Evolutionary conservation across 257 asterid species (phyloP).

Genomic region (Solanum pennellii): DNA sequence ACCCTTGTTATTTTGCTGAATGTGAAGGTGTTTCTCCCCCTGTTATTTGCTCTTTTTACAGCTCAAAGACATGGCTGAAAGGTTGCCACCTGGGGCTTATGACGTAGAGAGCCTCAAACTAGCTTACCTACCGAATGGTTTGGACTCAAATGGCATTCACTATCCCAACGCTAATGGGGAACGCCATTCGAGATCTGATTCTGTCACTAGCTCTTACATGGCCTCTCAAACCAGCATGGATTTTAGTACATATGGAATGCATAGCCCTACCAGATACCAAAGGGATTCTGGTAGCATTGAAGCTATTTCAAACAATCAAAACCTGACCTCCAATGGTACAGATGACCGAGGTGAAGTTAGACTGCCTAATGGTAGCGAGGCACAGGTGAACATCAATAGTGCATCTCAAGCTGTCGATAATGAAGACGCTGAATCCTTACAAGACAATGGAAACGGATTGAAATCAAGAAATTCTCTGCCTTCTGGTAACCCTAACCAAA

Average conservation of each 20-base stretch:
- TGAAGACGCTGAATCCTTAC: conserved; percentile 25
- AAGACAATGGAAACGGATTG: conserved; percentile 32
- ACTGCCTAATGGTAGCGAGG: conserved; percentile 38
- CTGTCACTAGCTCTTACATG: conserved; percentile 17
- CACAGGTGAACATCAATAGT: conserved; percentile 27
- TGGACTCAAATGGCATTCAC: conserved; percentile 44
- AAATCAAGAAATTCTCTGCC: conserved; percentile 36
- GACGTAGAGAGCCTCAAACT: conserved; percentile 56
- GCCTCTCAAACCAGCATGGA: conserved; percentile 34
- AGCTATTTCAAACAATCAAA: conserved; percentile 19
- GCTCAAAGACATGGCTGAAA: conserved; percentile 95
- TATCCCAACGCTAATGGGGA: conserved; percentile 39
- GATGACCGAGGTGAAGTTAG: conserved; percentile 26
- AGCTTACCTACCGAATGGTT: conserved; percentile 55
- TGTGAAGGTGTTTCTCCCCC: not conserved
- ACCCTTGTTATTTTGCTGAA: not conserved
- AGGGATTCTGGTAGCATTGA: conserved; percentile 22
- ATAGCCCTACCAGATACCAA: conserved; percentile 7
- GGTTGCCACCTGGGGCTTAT: conserved; percentile 76
- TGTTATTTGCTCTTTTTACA: conserved; percentile 16
- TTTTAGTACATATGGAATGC: conserved; percentile 22
- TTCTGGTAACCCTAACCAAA: conserved; percentile 45
- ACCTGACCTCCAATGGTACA: conserved; percentile 22
- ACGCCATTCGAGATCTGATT: conserved; percentile 31
- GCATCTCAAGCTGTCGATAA: conserved; percentile 33